Percentiles rank a stretch among this genome's conserved stretches.
These are phyloP conservation scores for Aaosphaeria pasadenensis DNA, from an alignment of 2,329 filamentous ascomycete genomes.

Conservation along the genomic window DNA sequence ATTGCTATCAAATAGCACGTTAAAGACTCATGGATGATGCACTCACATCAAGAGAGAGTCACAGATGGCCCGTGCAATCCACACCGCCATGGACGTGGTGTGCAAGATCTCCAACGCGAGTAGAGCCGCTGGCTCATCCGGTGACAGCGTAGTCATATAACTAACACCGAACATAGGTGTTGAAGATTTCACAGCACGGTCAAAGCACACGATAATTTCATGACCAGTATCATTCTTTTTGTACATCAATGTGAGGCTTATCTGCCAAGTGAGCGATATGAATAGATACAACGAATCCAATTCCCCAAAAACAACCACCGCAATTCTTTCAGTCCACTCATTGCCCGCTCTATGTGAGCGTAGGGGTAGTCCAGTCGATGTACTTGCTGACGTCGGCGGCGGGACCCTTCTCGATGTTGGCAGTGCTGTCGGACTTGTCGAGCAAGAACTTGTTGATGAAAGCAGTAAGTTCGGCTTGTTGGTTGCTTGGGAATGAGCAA, in stretches of 20 bases:
- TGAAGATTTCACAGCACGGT: no score
- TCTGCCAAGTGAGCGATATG: conserved; percentile 8
- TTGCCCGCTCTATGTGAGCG: conserved; percentile 22
- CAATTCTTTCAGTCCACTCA: background rate
- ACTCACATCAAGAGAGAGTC: no score
- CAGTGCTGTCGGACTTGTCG: conserved; percentile 23
- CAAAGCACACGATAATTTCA: no score
- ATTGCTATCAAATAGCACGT: no score
- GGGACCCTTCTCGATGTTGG: conserved; percentile 31
- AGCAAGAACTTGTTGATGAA: conserved; percentile 56
- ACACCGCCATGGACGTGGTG: no score
- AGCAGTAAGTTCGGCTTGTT: conserved; percentile 51
- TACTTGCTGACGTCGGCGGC: conserved; percentile 28
- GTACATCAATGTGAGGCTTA: conserved; percentile 3
- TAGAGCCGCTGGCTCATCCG: no score
- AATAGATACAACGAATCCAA: conserved; percentile 11
- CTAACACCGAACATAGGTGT: no score
- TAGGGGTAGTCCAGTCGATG: conserved; percentile 37
- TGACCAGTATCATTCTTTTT: conserved; percentile 6
- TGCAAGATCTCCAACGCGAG: no score
- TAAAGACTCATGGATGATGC: no score
- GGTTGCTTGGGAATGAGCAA: conserved; percentile 54
- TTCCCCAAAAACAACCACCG: background rate
- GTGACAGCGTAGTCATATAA: no score
- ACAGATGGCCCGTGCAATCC: no score